Evolutionary conservation across 345 rosid species (phyloP).

Genomic region (Adansonia digitata): DNA sequence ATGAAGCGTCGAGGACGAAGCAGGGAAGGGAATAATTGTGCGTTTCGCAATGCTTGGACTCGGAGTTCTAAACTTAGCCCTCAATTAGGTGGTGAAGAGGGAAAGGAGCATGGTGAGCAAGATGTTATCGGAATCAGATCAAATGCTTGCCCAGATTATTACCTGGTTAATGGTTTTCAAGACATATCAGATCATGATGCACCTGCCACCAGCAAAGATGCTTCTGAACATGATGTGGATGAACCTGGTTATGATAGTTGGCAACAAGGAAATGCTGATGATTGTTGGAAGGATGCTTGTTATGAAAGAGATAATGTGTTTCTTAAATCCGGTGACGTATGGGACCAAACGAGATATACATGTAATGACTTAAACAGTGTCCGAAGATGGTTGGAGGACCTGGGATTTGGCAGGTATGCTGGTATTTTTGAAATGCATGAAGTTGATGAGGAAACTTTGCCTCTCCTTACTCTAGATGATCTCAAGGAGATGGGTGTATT

Average conservation of each 20-base stretch:
- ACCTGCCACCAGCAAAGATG: constrained; percentile 30
- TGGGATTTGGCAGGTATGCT: constrained; percentile 48
- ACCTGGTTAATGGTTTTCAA: constrained; percentile 14
- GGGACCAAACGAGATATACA: constrained; percentile 16
- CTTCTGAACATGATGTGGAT: constrained; percentile 17
- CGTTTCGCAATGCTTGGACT: constrained; percentile 30
- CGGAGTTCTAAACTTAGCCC: constrained; percentile 33
- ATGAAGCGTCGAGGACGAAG: constrained; percentile 42
- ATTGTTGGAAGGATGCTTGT: constrained; percentile 14
- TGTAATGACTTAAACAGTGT: constrained; percentile 22
- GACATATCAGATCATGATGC: constrained; percentile 23
- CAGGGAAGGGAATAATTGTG: constrained; percentile 18
- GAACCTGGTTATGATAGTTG: constrained; percentile 16
- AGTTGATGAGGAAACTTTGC: constrained; percentile 51
- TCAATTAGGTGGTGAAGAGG: constrained; percentile 21
- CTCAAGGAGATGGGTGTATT: constrained; percentile 56
- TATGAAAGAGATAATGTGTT: constrained; percentile 13
- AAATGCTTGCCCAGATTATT: constrained; percentile 15
- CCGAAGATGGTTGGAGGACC: constrained; percentile 43
- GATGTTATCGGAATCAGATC: constrained; percentile 17
- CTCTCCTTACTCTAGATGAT: constrained; percentile 50
- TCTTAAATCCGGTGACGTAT: constrained; percentile 6
- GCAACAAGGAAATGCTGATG: constrained; percentile 13
- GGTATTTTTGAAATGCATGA: constrained; percentile 44
- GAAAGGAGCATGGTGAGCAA: constrained; percentile 16